These are phyloP conservation scores for Xylariaceae sp. DNA, from an alignment of 2,329 filamentous ascomycete species.

Conservation along the genomic window DNA sequence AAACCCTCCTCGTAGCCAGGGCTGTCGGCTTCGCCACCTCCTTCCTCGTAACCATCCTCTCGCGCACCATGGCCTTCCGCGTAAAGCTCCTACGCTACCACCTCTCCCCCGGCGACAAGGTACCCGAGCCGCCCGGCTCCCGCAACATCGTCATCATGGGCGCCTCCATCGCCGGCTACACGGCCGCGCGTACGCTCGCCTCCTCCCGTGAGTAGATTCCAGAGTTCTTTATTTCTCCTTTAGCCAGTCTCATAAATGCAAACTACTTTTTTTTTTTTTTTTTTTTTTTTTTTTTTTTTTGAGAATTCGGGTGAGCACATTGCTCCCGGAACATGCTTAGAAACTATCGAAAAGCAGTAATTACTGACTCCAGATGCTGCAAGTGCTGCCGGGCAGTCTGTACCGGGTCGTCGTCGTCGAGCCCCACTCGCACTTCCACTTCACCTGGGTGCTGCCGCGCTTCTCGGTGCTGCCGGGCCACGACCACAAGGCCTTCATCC, in stretches of 20 bases:
- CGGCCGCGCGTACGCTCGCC: conserved; percentile 52
- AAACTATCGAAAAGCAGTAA: too few species aligned
- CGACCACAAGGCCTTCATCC: conserved; percentile 63
- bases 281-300: too few species aligned
- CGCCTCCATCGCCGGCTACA: conserved; percentile 60
- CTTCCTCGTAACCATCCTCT: conserved; percentile 11
- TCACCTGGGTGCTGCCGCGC: conserved; percentile 62
- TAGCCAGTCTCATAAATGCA: too few species aligned
- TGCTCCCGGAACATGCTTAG: too few species aligned
- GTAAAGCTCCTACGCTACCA: conserved; percentile 16
- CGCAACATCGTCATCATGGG: conserved; percentile 59
- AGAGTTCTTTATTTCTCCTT: too few species aligned
- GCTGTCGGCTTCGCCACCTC: conserved; percentile 18
- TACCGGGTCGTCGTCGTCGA: conserved; percentile 61
- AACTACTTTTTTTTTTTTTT: too few species aligned
- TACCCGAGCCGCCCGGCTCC: conserved; percentile 12
- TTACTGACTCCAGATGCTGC: too few species aligned
- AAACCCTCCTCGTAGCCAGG: conserved; percentile 20
- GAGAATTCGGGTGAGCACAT: too few species aligned
- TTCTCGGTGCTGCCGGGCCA: conserved; percentile 59
- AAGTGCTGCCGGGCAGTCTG: conserved; percentile 49
- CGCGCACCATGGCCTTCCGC: conserved; percentile 22
- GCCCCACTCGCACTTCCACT: conserved; percentile 63
- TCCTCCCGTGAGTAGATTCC: too few species aligned
- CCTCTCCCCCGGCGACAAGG: conserved; percentile 9